Conservation (phyloP, 176 grass and related monocot species). For the Ananas comosus region DNA sequence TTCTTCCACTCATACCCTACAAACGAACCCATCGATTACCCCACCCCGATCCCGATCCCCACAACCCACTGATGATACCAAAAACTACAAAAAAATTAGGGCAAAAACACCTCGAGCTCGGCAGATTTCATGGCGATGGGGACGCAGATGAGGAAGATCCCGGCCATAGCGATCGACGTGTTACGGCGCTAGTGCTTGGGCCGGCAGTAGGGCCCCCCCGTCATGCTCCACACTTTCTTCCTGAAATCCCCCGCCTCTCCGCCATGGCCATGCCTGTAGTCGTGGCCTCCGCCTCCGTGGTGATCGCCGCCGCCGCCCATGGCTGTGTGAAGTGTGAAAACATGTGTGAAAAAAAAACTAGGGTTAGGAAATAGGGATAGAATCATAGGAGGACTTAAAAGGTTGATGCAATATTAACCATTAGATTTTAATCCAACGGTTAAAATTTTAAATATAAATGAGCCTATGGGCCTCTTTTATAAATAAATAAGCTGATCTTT, state of each 20-base stretch:
- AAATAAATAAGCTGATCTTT: no score
- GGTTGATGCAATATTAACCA: no score
- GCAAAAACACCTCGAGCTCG: slow-evolving; percentile 68
- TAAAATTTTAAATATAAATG: no score
- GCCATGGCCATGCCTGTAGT: slow-evolving; percentile 12
- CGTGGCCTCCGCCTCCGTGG: slow-evolving; percentile 35
- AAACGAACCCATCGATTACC: no score
- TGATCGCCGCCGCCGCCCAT: background rate
- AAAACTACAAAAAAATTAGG: background rate
- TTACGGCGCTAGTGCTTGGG: slow-evolving; percentile 96
- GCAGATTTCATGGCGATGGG: slow-evolving; percentile 94
- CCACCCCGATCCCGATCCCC: background rate
- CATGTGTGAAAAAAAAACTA: no score
- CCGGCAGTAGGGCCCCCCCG: slow-evolving; percentile 92
- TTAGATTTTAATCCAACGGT: no score
- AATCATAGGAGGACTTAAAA: no score
- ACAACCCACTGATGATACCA: no score
- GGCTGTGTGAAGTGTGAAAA: no score
- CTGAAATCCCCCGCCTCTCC: slow-evolving; percentile 61
- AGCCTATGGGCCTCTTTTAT: no score
- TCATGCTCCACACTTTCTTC: slow-evolving; percentile 98
- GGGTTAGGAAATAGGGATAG: no score
- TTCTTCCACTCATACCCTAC: no score
- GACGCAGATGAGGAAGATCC: slow-evolving; percentile 80
- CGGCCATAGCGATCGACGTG: slow-evolving; percentile 87